A percentile compares a stretch with the other conserved stretches of the same genome.
These are phyloP conservation scores for Macrophomina tecta DNA, from an alignment of 2,329 filamentous ascomycete genomes.

Conservation along the genomic window DNA sequence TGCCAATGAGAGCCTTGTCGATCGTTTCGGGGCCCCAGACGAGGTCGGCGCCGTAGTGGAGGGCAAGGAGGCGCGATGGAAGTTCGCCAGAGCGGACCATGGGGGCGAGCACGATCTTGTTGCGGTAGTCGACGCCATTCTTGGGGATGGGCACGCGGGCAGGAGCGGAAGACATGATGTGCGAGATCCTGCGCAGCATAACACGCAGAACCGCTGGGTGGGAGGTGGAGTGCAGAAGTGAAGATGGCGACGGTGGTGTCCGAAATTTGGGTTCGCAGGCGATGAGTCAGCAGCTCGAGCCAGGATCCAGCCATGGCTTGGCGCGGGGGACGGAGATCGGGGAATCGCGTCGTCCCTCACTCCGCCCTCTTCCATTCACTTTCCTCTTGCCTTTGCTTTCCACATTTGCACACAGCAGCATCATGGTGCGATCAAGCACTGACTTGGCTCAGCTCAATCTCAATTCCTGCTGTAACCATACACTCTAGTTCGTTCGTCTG, in stretches of 20 bases:
- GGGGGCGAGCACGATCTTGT: constrained; percentile 91
- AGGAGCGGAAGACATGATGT: constrained; percentile 30
- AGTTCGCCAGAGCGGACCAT: constrained; percentile 99
- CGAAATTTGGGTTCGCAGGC: constrained; percentile 10
- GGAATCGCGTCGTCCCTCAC: background rate
- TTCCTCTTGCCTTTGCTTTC: constrained; percentile 36
- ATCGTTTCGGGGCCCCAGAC: constrained; percentile 99
- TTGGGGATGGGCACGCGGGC: constrained; percentile 80
- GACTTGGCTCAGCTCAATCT: too few species aligned
- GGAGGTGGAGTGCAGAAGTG: background rate
- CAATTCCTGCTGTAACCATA: too few species aligned
- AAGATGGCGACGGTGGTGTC: background rate
- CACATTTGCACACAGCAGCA: constrained; percentile 38
- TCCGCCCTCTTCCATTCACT: background rate
- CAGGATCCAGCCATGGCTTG: background rate
- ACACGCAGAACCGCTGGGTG: background rate
- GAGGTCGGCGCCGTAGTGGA: constrained; percentile 94
- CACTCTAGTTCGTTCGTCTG: too few species aligned
- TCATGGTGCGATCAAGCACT: too few species aligned
- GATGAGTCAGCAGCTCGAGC: constrained; percentile 14
- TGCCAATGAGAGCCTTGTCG: constrained; percentile 89
- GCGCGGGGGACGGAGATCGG: background rate
- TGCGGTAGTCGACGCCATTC: constrained; percentile 90
- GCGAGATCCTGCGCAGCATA: constrained; percentile 26
- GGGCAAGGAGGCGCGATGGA: constrained; percentile 83